Base-by-base conservation (phyloP, 176 grass and related monocot genomes). In the Carex littledalei region DNA sequence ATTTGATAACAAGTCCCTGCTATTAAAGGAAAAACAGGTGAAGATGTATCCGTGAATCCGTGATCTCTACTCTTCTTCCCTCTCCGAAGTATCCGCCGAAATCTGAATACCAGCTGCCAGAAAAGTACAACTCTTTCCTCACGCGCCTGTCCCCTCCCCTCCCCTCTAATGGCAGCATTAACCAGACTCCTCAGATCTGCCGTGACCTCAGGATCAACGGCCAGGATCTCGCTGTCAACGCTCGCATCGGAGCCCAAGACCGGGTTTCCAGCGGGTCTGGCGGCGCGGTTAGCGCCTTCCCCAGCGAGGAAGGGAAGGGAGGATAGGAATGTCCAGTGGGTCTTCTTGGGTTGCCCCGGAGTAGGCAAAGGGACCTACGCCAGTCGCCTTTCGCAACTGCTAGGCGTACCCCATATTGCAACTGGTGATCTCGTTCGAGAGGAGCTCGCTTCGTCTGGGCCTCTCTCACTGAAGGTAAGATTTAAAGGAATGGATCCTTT, bases 281-380 rank as follows among this genome's bases (percentile, higher is more conserved):
- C 89, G 52, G 10, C 84, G 4, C 72, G 69, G 43, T 43, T 81
- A 74, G 62, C 62, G 63, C 65, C 84, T 18, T 41, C 17, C 5
- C 80, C 75, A 5, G 29, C 22, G 14, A 75, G 1, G 5, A 85
- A 86, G 55, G 86, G 56, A 47, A 37, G 82, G 55, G 87, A 82
- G 53, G 89, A 91, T 64, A 85, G 94, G 87, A 89, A 91, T 85
- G 93, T 99, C 80, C 96, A 92, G 86, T 99, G 96, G 96, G 96
- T 99, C 17, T 99, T 99, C 88, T 85, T 99, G 0, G 96, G 96
- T 5, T 99, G 90, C 84, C 96, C 96, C 1, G 91, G 96, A 37
- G 96, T 95, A 3, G 93, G 96, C 2, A 99, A 99, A 86, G 96
- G 96, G 13, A 94, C 93, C 71, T 99, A 95, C 84, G 90, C 93